Evolutionary conservation across 1,139 yeast species (phyloP), one percentile per base, ranked within the genome.

Genomic region (Yamadazyma siamensis): DNA sequence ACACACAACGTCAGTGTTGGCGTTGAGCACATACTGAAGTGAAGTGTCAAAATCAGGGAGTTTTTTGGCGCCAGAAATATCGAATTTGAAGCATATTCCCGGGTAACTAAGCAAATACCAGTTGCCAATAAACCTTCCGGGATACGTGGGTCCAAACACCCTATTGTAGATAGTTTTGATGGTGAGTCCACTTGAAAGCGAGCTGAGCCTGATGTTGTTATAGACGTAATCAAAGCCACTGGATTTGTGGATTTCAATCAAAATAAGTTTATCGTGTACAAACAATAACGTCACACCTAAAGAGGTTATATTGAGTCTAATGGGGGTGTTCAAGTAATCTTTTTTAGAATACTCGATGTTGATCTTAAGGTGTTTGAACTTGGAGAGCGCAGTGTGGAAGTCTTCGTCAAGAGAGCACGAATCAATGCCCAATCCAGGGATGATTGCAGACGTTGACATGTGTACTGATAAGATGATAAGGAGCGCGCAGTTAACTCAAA

Each of bases 121-220:
- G 4, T 39, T 32, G 9, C 43, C 39, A 9, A 49, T 36, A 12
- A 61, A 41, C 28, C 43, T 52, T 0, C 84, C 84, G 1, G 81
- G 80, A 36, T 72, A 75, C 0, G 84, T 77, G 3, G 83, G 83
- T 0, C 85, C 85, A 50, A 78, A 75, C 3, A 69, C 59, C 44
- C 67, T 71, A 44, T 77, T 75, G 50, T 78, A 78, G 6, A 77
- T 61, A 19, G 59, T 52, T 30, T 65, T 67, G 36, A 74, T 59
- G 21, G 26, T 31, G 16, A 41, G 17, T 7, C 39, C 36, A 4
- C 21, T 15, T 6, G 26, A 11, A 6, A 43, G 16, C 15, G 28
- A 15, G 16, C 23, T 28, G 18, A 40, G 26, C 21, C 46, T 44
- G 25, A 54, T 50, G 11, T 61, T 62, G 36, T 65, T 63, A 40